phyloP scores from a whole-genome alignment of 345 rosid genomes.

The Eucalyptus regnans region DNA sequence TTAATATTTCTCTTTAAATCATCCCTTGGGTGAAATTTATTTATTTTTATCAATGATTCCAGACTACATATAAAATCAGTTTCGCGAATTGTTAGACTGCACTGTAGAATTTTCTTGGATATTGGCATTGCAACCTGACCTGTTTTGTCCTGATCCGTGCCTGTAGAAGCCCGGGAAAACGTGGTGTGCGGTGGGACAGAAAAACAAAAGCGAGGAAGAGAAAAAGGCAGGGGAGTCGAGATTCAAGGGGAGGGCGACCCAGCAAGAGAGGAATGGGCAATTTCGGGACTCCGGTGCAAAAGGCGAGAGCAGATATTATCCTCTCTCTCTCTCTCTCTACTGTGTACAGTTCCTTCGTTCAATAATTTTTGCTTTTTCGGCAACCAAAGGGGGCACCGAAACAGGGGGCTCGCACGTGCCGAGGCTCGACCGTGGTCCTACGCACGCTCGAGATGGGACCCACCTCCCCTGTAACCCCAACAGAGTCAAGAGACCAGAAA shows the following conservation, averaged over 20 bases:
- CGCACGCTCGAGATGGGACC: neutral
- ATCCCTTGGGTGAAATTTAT: no score
- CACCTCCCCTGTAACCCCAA: neutral
- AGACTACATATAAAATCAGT: accelerated
- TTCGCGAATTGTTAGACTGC: no score
- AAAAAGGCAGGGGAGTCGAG: neutral
- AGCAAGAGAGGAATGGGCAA: neutral
- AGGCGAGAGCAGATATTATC: neutral
- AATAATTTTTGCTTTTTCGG: neutral
- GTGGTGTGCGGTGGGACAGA: neutral
- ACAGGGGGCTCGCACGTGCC: neutral
- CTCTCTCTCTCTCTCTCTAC: neutral
- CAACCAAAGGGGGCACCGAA: neutral
- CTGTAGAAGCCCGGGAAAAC: neutral
- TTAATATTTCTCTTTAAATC: no score
- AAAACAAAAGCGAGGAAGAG: neutral
- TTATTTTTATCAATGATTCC: no score
- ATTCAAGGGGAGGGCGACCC: neutral
- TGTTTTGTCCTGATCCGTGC: no score
- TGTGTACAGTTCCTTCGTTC: neutral
- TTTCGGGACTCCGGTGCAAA: neutral
- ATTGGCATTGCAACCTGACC: accelerated
- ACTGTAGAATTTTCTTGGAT: no score
- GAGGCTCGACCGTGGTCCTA: neutral
- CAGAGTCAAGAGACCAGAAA: neutral